Base-by-base conservation (phyloP, 1,284 basidiomycete species). In the Malassezia furfur region DNA sequence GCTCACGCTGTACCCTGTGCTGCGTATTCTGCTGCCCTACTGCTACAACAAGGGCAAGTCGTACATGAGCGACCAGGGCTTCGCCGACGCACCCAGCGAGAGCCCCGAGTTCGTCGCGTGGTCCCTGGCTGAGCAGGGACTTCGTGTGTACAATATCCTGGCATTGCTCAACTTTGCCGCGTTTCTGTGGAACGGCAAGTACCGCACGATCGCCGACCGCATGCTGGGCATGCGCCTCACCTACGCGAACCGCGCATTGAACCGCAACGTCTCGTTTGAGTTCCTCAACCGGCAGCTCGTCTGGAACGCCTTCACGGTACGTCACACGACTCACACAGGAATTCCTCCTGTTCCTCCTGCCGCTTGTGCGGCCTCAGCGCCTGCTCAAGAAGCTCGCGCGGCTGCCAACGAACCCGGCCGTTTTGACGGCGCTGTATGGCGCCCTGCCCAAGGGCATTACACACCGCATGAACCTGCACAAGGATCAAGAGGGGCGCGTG, bases 241-340 rank as follows among this genome's bases (percentile, higher is more conserved):
- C 0, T 87, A 93, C 9, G 81, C 87, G 0, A 81, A 83, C 36
- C 78, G 82, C 46, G 81, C 85, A 31, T 80, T 85, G 47, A 84
- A 83, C 59, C 82, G 87, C 14, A 86, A 91, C 68, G 87, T 98
- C 48, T 93, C 88, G 67, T 99, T 96, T 76, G 94, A 98, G 74
- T 98, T 91, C 70, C 89, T 98, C 85, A 96, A 98, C 68, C 85
- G 94, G 54, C 94, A 98, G 76, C 87, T 99, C 80, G 93, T 98
- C 50, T 99, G 94, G 94, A 88, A 93, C 73, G 87, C 90, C 1
- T 93, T 98, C 75, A 98, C 93, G 1, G 90, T 91, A 73, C 61
- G 85, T 43, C 15, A n/a, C 36, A 9, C 11, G 17, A 37, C n/a
- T 53, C 22, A 37, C 17, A 22, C 66, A 94, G 91, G 93, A 98